Evolutionary conservation across 441 rosid species (phyloP).

Genomic region (Biscutella auriculata): DNA sequence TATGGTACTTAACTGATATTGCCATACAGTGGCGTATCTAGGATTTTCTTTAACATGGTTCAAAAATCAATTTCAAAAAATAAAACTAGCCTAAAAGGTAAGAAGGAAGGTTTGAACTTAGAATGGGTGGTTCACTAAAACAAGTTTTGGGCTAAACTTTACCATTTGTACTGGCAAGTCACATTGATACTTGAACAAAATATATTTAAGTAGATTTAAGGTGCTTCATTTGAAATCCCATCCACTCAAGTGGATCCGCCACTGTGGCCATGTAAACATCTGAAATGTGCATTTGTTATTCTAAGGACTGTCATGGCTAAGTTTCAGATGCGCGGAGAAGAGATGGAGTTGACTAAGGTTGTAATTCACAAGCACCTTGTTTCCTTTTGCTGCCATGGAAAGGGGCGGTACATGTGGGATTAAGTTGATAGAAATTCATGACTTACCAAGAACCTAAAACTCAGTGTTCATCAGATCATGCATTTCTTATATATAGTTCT

Average conservation of each 20-base stretch:
- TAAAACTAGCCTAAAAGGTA: no score
- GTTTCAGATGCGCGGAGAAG: constrained; percentile 99
- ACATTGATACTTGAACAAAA: no score
- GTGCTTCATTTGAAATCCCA: no score
- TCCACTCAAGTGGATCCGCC: no score
- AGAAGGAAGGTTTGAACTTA: no score
- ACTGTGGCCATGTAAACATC: constrained; percentile 53
- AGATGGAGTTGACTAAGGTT: constrained; percentile 57
- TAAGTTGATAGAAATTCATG: constrained; percentile 60
- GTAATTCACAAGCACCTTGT: constrained; percentile 77
- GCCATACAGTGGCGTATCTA: no score
- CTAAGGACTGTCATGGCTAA: constrained; percentile 98
- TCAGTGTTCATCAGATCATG: constrained; percentile 46
- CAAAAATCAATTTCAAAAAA: no score
- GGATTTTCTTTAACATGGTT: no score
- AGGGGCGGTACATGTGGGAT: constrained; percentile 95
- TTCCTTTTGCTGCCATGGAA: constrained; percentile 90
- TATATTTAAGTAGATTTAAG: no score
- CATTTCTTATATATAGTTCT: constrained; percentile 39
- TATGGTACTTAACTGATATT: constrained; percentile 44
- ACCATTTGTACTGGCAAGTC: no score
- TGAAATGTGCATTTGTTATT: constrained; percentile 70
- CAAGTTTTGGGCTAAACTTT: no score
- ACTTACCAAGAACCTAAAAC: constrained; percentile 39
- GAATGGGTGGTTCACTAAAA: no score